Evolutionary conservation across 768 basidiomycete species (phyloP), one percentile per base, ranked within the genome.

Genomic region (Tylopilus felleus): DNA sequence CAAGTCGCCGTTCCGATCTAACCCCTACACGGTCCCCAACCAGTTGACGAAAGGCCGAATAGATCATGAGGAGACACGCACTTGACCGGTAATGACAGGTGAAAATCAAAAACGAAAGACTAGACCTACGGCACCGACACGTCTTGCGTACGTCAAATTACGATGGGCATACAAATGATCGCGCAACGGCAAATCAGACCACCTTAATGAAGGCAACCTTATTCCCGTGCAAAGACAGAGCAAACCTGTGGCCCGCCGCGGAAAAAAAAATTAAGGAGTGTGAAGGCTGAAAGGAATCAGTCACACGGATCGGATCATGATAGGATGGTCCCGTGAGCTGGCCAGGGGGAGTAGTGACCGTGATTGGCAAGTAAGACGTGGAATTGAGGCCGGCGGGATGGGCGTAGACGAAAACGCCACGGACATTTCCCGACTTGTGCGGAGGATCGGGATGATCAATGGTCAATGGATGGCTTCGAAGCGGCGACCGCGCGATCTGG

Each of bases 111-210:
- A 40, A 55, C 41, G 61, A 63, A 43, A 45, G 51, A 59, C 13
- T 1, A 40, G 38, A 23, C 19, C 52, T 19, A 65, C 63, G 63
- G 63, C 60, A 54, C 63, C 63, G 63, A 63, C 52, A 59, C 54
- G 63, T 62, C 53, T 65, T 6, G 53, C 59, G 62, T 65, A 65
- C 62, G 63, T 65, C 59, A 65, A 58, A 58, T 65, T 51, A 53
- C 46, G 43, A 55, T 49, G 56, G n/a, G 19, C n/a, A 33, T 31
- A 51, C 47, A 25, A 51, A 52, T 19, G 51, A 55, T 62, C 51
- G 44, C 23, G 54, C 39, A 21, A 49, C 58, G 58, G 61, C 55
- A 61, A 61, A 63, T 63, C 62, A 53, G 29, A 56, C 44, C 47
- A 61, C 31, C 40, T 53, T 65, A 27, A 58, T 59, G 53, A 53